Conservation (phyloP, 2,329 filamentous ascomycete genomes). For the Diaporthe sp. region DNA sequence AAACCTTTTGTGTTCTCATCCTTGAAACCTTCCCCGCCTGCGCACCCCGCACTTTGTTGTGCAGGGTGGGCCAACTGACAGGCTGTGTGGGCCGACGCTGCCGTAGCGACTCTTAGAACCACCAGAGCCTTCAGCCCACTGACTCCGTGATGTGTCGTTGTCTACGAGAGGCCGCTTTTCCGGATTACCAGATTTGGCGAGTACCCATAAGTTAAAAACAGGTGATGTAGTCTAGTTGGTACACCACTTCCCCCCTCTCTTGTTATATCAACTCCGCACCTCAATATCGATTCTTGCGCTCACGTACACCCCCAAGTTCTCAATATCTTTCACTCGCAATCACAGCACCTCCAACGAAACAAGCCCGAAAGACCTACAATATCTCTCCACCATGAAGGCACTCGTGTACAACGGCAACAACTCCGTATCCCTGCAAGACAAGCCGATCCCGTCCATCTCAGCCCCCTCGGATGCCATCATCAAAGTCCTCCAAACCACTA, state of each 20-base stretch:
- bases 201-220: neutral
- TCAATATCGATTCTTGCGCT: neutral
- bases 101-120: neutral
- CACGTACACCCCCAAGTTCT: neutral
- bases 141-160: neutral
- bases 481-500: conserved; percentile 62
- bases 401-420: conserved; percentile 57
- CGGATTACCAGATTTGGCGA: neutral
- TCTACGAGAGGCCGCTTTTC: neutral
- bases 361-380: conserved; percentile 29
- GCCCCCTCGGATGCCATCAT: conserved; percentile 63
- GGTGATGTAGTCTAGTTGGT: neutral
- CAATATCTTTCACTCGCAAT: neutral
- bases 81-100: neutral
- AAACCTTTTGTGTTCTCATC: neutral
- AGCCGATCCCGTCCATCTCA: conserved; percentile 57
- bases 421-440: conserved; percentile 56
- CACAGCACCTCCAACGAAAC: neutral
- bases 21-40: neutral
- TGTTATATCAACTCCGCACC: neutral
- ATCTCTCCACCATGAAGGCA: conserved; percentile 57
- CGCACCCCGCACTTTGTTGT: neutral
- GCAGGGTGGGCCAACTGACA: neutral
- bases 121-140: neutral
- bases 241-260: too few relatives aligned